Evolutionary conservation across 371 early-diverging fungal genomes (phyloP), one percentile per base, ranked within the genome.

Genomic region (Mortierella polycephala): DNA sequence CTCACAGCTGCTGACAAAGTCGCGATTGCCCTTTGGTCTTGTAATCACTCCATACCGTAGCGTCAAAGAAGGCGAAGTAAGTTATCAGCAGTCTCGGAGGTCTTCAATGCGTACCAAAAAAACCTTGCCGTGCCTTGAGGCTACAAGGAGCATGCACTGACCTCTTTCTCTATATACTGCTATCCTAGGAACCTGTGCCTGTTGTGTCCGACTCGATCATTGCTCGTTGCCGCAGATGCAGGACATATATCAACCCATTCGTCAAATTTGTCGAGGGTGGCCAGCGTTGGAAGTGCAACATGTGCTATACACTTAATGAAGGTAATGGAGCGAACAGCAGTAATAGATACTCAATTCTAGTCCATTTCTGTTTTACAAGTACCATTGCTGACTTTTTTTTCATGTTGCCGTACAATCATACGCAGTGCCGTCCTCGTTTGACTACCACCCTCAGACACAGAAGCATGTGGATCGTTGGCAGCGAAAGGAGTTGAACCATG

Each of bases 171-270:
- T 30, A 30, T 30, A 30, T 30, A 4, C 30, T 53, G 7, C 16
- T 16, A n/a, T 44, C 20, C 37, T 81, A 90, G 86, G 89, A 87
- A 10, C 89, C 89, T 23, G 93, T 97, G 0, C 97, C 97, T 7
- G 92, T 96, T 2, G 89, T 96, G 44, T 85, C 89, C 42, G 94
- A 97, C 75, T 84, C 88, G 58, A 87, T 89, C 23, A 96, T 98
- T 86, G 92, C 95, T 52, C 91, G 99, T 54, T 98, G 99, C 83
- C 89, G 97, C 62, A 88, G 96, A 21, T 98, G 99, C 84, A 87
- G 98, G 71, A 93, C 97, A 7, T 98, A 98, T 72, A 95, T 98
- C 76, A 98, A 98, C 75, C 98, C 98, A 10, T 98, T 92, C 83
- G 93, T 97, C 7, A 90, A 90, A 53, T 97, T 96, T 86, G 91